These are phyloP conservation scores for Fusarium sp. DNA, from an alignment of 2,329 filamentous ascomycete species.

Conservation along the genomic window DNA sequence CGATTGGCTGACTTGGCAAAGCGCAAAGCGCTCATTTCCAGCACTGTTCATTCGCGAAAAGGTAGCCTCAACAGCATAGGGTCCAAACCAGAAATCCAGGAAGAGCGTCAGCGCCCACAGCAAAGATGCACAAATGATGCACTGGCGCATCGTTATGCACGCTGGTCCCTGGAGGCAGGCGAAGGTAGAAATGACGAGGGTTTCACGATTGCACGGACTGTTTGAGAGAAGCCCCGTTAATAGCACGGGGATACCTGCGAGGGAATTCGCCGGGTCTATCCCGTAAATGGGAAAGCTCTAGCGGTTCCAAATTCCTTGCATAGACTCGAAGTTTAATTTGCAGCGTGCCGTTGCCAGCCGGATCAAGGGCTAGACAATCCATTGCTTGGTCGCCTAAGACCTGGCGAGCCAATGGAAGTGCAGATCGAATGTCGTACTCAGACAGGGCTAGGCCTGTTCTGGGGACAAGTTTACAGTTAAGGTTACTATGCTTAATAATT, in stretches of 20 bases:
- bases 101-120: too few relatives aligned
- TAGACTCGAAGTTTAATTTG: neutral
- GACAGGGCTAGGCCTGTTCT: accelerated
- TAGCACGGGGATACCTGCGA: neutral
- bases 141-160: too few relatives aligned
- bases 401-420: neutral
- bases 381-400: neutral
- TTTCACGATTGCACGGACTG: neutral
- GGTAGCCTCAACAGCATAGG: neutral
- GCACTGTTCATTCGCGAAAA: neutral
- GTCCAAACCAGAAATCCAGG: too few relatives aligned
- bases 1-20: neutral
- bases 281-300: neutral
- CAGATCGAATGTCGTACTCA: accelerated
- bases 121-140: too few relatives aligned
- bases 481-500: neutral
- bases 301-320: neutral
- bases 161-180: too few relatives aligned
- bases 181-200: neutral
- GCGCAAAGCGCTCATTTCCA: neutral
- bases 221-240: neutral
- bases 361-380: neutral
- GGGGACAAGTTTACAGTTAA: neutral
- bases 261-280: neutral
- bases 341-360: neutral